A percentile compares a stretch with the other conserved stretches of the same genome.
phyloP scores from a whole-genome alignment of 768 basidiomycete genomes.

The Trametes cinnabarina region DNA sequence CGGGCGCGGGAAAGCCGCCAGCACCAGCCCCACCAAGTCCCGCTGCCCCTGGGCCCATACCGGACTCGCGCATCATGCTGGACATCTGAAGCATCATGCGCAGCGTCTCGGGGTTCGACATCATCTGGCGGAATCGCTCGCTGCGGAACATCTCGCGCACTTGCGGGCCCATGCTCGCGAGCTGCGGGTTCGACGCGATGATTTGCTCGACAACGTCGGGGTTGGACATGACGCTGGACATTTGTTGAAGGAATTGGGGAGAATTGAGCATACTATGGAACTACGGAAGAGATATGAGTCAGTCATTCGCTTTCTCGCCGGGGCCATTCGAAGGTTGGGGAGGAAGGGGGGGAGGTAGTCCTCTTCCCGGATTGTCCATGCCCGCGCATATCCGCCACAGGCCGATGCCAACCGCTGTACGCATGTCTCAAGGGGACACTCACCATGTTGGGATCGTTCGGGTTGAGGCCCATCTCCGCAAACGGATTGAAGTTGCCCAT shows the following conservation, averaged over 20 bases:
- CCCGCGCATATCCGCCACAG: too few species aligned
- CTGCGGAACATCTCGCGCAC: conserved; percentile 77
- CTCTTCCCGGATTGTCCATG: too few species aligned
- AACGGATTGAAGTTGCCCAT: conserved; percentile 93
- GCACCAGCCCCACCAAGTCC: conserved; percentile 26
- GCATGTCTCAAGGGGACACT: conserved; percentile 23
- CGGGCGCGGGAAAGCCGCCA: conserved; percentile 59
- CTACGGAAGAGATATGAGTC: conserved; percentile 35
- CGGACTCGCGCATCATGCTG: conserved; percentile 44
- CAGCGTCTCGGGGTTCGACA: conserved; percentile 80
- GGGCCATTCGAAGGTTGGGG: too few species aligned
- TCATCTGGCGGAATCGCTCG: conserved; percentile 69
- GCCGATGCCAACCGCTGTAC: too few species aligned
- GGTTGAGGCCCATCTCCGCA: conserved; percentile 84
- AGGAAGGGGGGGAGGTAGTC: too few species aligned
- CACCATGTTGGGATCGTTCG: conserved; percentile 93
- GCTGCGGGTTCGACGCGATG: conserved; percentile 77
- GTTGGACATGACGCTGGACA: conserved; percentile 83
- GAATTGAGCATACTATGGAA: conserved; percentile 84
- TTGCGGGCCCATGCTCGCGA: conserved; percentile 74
- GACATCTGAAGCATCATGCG: conserved; percentile 79
- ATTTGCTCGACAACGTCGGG: conserved; percentile 88
- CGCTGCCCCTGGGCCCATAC: conserved; percentile 25
- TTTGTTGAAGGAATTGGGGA: conserved; percentile 83
- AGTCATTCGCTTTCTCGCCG: not conserved